These are phyloP conservation scores for Paramyrothecium roridum DNA, from an alignment of 2,329 filamentous ascomycete genomes.

Conservation along the genomic window DNA sequence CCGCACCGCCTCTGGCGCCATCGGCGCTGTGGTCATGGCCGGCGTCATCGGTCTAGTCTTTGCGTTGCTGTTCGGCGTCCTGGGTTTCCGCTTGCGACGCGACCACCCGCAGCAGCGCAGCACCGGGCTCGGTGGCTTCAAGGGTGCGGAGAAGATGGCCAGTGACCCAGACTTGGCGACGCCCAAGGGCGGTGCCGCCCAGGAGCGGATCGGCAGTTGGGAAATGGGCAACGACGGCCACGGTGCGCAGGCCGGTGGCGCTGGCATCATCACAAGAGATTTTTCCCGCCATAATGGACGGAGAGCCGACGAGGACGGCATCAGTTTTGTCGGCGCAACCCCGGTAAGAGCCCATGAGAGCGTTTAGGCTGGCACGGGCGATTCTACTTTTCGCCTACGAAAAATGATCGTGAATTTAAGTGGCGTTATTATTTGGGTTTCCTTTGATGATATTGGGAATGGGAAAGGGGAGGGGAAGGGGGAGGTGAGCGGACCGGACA, in stretches of 20 bases:
- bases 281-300: conserved; percentile 10
- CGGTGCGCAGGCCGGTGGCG: conserved; percentile 8
- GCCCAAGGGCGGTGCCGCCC: conserved; percentile 32
- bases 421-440: neutral
- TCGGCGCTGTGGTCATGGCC: conserved; percentile 41
- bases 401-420: neutral
- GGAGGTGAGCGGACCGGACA: too few species aligned
- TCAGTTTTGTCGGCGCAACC: conserved; percentile 29
- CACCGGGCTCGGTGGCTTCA: conserved; percentile 34
- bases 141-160: conserved; percentile 40
- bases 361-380: conserved; percentile 29
- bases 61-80: conserved; percentile 26
- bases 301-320: conserved; percentile 24
- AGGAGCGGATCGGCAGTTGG: conserved; percentile 49
- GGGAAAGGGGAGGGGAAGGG: too few species aligned
- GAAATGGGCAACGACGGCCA: conserved; percentile 31
- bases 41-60: conserved; percentile 29
- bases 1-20: conserved; percentile 39
- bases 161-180: conserved; percentile 41
- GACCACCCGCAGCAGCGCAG: conserved; percentile 5
- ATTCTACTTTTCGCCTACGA: too few species aligned
- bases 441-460: too few species aligned
- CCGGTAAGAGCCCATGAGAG: conserved; percentile 37
- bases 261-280: conserved; percentile 19
- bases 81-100: conserved; percentile 27